Evolutionary conservation across 2,329 filamentous ascomycete species (phyloP).

Genomic region (Colletotrichum caudatum): DNA sequence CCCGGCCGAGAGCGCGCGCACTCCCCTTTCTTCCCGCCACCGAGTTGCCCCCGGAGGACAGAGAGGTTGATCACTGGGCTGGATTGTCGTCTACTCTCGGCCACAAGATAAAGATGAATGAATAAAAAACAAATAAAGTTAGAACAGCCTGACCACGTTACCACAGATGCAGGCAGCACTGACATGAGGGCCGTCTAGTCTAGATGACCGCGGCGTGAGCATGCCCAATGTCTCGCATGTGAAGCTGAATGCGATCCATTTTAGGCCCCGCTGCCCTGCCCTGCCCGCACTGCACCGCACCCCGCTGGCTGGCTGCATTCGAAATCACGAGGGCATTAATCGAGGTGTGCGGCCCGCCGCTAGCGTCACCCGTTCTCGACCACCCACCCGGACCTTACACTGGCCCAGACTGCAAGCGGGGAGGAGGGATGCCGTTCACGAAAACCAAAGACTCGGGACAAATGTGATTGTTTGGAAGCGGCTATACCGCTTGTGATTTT

Average conservation of each 20-base stretch:
- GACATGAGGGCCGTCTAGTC: not conserved
- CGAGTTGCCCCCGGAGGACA: not conserved
- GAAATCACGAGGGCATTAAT: conserved; percentile 32
- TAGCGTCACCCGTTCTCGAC: conserved; percentile 34
- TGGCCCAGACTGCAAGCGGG: conserved; percentile 29
- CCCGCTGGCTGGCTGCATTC: conserved; percentile 32
- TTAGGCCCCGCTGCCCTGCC: not conserved
- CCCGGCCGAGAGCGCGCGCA: too few species aligned
- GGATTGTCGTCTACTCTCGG: not conserved
- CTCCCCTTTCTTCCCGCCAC: not conserved
- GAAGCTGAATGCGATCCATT: conserved; percentile 35
- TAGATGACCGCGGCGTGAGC: not conserved
- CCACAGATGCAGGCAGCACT: not conserved
- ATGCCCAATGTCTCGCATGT: conserved; percentile 38
- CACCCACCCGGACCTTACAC: not conserved
- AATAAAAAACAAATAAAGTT: not conserved
- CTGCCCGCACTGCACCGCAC: not conserved
- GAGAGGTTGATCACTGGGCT: not conserved
- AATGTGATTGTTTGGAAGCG: conserved; percentile 24
- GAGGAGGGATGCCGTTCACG: conserved; percentile 9
- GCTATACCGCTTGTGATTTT: conserved; percentile 12
- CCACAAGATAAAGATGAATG: too few species aligned
- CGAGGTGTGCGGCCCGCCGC: not conserved
- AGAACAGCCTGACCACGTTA: not conserved
- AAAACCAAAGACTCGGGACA: conserved; percentile 10